Base-by-base conservation (phyloP, 352 stramenopile species). In the Pythium pyrilobum region DNA sequence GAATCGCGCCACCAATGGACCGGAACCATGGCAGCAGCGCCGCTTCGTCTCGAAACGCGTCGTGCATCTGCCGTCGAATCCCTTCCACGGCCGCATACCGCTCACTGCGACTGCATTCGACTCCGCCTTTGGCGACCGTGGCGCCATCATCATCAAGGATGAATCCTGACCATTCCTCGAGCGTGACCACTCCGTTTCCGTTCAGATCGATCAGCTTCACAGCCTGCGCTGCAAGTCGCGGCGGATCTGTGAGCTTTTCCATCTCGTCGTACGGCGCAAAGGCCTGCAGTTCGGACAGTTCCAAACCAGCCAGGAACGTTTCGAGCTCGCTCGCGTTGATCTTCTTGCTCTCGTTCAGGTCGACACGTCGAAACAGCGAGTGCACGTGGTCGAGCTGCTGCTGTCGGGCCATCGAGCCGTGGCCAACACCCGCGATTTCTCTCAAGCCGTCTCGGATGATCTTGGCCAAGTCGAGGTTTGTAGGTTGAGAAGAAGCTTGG, bases 111-210 rank as follows among this genome's bases (percentile, higher is more conserved):
- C 46, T 49, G 0, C 28, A 15, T 7, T 39, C 49, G 12, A 27
- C 64, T 51, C 20, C 25, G 1, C 33, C 43, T 28, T 27, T 47
- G 20, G 9, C 44, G 51, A 4, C 8, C 18, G 42, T 36, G 25
- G 16, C 18, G 0, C 12, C 13, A 9, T 36, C 16, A 16, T 59
- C 20, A 23, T 62, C 39, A 1, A 61, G 21, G 4, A 74, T 41
- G 25, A 85, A 82, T 2, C 54, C 57, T 1, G 81, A 43, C 70
- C 71, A 87, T 47, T 87, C 75, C 33, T 71, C 56, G 1, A 79
- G 53, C 15, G 80, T 85, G 11, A 75, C 56, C 23, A 88, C 75
- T 4, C 75, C 74, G 15, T 87, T 85, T 2, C 62, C 67, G 20
- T 81, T 75, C 31, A 71, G 49, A 49, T 87, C 80, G 33, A 87